Conservation (phyloP, 139 green algal species). For the Zygnema circumcarinatum region DNA sequence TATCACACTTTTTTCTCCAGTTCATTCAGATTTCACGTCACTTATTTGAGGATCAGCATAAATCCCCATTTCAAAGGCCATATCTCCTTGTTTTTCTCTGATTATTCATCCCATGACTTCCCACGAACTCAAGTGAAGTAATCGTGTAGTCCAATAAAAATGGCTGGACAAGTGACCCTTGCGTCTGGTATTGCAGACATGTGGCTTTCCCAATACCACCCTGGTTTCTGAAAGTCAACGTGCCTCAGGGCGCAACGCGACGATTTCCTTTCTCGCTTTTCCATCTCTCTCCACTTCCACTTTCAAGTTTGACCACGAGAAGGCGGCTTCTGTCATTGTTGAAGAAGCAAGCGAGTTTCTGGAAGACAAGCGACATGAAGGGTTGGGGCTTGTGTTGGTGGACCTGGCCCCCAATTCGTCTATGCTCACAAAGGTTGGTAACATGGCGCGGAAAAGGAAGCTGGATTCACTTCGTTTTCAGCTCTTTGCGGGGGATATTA, state of each 20-base stretch:
- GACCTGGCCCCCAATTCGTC: slow-evolving; percentile 20
- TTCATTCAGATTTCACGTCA: too few species aligned
- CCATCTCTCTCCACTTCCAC: slow-evolving; percentile 47
- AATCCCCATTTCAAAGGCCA: too few species aligned
- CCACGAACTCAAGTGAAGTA: too few species aligned
- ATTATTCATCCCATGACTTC: too few species aligned
- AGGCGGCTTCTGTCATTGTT: slow-evolving; percentile 36
- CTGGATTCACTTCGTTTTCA: slow-evolving; percentile 15
- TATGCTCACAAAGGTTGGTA: slow-evolving; percentile 7
- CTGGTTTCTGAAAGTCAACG: too few species aligned
- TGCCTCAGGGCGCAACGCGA: background rate
- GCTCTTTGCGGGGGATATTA: slow-evolving; percentile 50
- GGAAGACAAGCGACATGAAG: slow-evolving; percentile 4
- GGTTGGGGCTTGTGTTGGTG: slow-evolving; percentile 40
- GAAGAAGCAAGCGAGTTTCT: slow-evolving; percentile 38
- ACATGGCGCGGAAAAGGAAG: background rate
- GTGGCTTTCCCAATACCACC: too few species aligned
- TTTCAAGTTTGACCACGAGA: slow-evolving; percentile 53
- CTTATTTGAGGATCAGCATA: too few species aligned
- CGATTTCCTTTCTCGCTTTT: slow-evolving; percentile 23
- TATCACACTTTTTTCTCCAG: too few species aligned
- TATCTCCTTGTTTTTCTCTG: too few species aligned
- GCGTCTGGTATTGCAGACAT: too few species aligned
- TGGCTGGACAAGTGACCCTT: too few species aligned
- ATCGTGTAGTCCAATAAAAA: too few species aligned